Percentiles rank a stretch among this genome's conserved stretches.
phyloP scores from a whole-genome alignment of 1,139 yeast species.

The Saccharomycopsis phalli region DNA sequence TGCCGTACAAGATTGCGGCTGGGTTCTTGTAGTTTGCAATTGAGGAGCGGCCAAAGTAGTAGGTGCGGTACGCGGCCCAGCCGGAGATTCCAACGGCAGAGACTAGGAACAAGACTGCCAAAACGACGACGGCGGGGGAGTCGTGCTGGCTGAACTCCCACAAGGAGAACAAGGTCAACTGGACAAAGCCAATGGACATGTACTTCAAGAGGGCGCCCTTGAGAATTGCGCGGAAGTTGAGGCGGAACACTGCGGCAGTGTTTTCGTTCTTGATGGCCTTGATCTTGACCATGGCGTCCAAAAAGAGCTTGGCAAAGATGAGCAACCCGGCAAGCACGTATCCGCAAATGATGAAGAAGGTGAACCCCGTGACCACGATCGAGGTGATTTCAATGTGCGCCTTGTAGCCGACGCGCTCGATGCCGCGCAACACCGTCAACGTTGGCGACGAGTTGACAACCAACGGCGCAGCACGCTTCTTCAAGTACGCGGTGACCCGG shows the following conservation, averaged over 20 bases:
- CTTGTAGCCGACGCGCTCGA: conserved; percentile 80
- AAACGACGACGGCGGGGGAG: conserved; percentile 73
- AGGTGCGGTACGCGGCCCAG: conserved; percentile 69
- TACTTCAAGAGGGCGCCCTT: conserved; percentile 86
- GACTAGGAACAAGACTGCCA: conserved; percentile 62
- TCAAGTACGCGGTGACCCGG: conserved; percentile 34
- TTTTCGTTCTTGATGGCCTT: conserved; percentile 53
- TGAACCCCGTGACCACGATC: conserved; percentile 78
- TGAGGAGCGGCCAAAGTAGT: conserved; percentile 64
- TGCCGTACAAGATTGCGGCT: conserved; percentile 85
- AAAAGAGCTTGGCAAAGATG: conserved; percentile 60
- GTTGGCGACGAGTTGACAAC: conserved; percentile 40
- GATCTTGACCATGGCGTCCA: conserved; percentile 61
- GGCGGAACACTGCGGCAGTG: conserved; percentile 61
- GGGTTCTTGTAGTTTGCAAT: conserved; percentile 74
- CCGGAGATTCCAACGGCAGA: conserved; percentile 50
- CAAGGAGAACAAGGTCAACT: conserved; percentile 67
- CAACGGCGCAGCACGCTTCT: conserved; percentile 48
- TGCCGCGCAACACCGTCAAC: conserved; percentile 78
- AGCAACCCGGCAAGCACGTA: conserved; percentile 60
- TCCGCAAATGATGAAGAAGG: conserved; percentile 72
- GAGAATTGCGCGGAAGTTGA: conserved; percentile 68
- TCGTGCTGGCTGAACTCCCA: conserved; percentile 86
- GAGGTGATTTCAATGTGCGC: conserved; percentile 82
- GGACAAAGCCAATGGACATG: conserved; percentile 77